These are phyloP conservation scores for Tanacetum coccineum DNA, from an alignment of 129 eudicot genomes.

Conservation along the genomic window DNA sequence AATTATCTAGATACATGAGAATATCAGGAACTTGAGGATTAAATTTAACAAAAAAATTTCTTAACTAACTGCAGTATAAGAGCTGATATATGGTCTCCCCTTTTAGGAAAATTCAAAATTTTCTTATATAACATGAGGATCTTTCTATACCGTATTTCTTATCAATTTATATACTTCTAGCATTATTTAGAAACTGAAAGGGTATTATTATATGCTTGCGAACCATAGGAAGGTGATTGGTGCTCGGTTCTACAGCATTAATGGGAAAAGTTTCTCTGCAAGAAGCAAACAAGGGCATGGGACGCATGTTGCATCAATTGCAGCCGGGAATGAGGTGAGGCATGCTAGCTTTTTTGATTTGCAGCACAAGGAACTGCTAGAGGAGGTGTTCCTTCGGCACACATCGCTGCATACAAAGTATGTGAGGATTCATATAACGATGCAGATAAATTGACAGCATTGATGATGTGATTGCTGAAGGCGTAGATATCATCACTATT, in stretches of 20 bases:
- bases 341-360: slow-evolving; percentile 34
- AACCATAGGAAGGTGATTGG: slow-evolving; percentile 42
- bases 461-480: neutral
- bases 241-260: slow-evolving; percentile 27
- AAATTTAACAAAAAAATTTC: no score
- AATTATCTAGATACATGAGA: no score
- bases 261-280: slow-evolving; percentile 2
- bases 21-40: no score
- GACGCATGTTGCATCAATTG: slow-evolving; percentile 45
- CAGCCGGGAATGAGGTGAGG: slow-evolving; percentile 36
- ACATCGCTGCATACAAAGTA: neutral
- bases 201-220: neutral
- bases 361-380: slow-evolving; percentile 46
- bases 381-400: slow-evolving; percentile 26
- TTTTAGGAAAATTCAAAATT: no score
- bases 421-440: neutral
- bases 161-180: neutral
- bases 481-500: neutral
- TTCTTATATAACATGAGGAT: neutral
- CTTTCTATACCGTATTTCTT: neutral
- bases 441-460: slow-evolving; percentile 25
- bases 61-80: no score
- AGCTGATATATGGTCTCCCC: no score
- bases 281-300: slow-evolving; percentile 46
- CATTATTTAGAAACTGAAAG: neutral